Evolutionary conservation across 192 early-diverging fungal genomes (phyloP), one percentile per base, ranked within the genome.

Genomic region (Helicostylum pulchrum): DNA sequence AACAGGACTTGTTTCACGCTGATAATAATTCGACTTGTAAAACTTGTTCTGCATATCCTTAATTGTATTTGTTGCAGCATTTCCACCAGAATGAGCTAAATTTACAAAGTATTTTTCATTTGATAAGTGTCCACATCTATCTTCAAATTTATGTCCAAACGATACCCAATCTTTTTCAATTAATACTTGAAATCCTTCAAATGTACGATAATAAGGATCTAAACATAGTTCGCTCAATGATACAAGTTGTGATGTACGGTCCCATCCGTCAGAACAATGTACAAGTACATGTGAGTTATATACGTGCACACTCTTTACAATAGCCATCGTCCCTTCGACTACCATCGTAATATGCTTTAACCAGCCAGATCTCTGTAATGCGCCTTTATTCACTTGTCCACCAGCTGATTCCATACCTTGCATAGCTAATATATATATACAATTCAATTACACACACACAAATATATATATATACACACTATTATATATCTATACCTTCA

Each of bases 241-340:
- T 14, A 87, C 90, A 51, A 99, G 74, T 76, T 99, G 97, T 17
- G 94, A 90, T 0, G 97, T 99, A 20, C 97, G 86, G 76, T 99
- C 97, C 97, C 97, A 99, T 11, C 97, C 97, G 70, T 99, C 97
- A 48, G 94, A 96, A 82, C 97, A 99, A 75, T 99, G 97, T 4
- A 99, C 93, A 21, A 99, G 76, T 4, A 93, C 94, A 61, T 96
- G 95, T 6, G 85, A 81, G 53, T 87, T 88, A 19, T 77, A 73
- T 5, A 87, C 67, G 66, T 94, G 87, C 4, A 99, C 83, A 44
- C 78, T 87, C 62, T 88, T 78, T 6, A 97, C 89, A 53, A 99
- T 95, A 54, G 84, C 74, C 45, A 79, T 54, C 5, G 92, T 82
- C 10, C 92, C 94, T 12, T 92, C 90, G 59, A 99, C 62, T 36